These are phyloP conservation scores for Hydnomerulius pinastri DNA, from an alignment of 768 basidiomycete species.

Conservation along the genomic window DNA sequence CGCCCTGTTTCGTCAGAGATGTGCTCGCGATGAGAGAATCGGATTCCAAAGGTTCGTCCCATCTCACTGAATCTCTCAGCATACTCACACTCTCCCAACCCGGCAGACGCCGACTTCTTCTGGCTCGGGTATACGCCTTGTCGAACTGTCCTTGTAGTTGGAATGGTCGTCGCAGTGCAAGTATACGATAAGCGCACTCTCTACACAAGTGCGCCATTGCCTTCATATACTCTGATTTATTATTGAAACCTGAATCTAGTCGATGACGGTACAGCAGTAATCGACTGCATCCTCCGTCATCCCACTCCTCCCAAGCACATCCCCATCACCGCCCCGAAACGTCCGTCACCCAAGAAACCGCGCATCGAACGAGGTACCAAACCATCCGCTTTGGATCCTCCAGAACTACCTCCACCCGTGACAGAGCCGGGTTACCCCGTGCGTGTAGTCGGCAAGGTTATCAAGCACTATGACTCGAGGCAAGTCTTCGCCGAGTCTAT, in stretches of 20 bases:
- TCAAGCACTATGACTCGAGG: conserved; percentile 40
- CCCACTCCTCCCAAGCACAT: conserved; percentile 20
- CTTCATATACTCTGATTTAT: background rate
- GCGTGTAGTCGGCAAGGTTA: conserved; percentile 48
- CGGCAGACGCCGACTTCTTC: conserved; percentile 58
- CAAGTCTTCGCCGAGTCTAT: conserved; percentile 52
- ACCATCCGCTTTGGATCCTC: background rate
- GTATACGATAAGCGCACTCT: conserved; percentile 58
- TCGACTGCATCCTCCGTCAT: conserved; percentile 62
- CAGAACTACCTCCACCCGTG: conserved; percentile 36
- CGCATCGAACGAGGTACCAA: conserved; percentile 7
- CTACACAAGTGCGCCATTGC: conserved; percentile 53
- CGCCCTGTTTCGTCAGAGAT: conserved; percentile 57
- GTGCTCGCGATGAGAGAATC: conserved; percentile 47
- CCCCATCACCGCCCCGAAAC: conserved; percentile 7
- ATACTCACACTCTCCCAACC: background rate
- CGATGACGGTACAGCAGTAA: conserved; percentile 74
- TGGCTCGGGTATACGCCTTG: conserved; percentile 76
- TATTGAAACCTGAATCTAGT: conserved; percentile 41
- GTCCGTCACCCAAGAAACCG: conserved; percentile 18
- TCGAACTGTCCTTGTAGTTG: conserved; percentile 60
- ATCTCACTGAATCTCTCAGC: background rate
- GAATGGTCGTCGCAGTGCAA: conserved; percentile 63
- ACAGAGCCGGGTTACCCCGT: conserved; percentile 50
- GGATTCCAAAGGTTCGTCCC: conserved; percentile 28